These are phyloP conservation scores for Earliella scabrosa DNA, from an alignment of 1,284 basidiomycete species.

Conservation along the genomic window DNA sequence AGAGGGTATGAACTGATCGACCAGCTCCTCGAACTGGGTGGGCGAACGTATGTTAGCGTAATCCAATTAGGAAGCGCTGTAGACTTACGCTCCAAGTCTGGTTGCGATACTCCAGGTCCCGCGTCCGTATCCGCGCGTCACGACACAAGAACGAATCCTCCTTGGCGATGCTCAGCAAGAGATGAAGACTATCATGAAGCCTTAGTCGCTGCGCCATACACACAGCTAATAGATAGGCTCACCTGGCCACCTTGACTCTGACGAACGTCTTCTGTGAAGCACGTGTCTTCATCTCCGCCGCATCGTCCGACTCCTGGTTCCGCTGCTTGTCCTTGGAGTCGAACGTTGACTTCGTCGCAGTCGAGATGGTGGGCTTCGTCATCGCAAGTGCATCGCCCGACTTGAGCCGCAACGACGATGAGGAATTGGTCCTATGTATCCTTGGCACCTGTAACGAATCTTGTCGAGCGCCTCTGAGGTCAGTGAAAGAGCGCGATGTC, in stretches of 20 bases:
- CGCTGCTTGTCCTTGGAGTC: slow-evolving; percentile 18
- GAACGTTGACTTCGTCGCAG: slow-evolving; percentile 17
- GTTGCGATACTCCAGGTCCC: slow-evolving; percentile 82
- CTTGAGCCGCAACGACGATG: slow-evolving; percentile 27
- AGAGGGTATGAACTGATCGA: slow-evolving; percentile 80
- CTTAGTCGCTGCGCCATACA: neutral
- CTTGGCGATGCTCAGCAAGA: slow-evolving; percentile 72
- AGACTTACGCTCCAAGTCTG: slow-evolving; percentile 82
- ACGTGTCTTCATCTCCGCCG: slow-evolving; percentile 77
- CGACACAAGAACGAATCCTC: slow-evolving; percentile 74
- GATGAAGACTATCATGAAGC: slow-evolving; percentile 51
- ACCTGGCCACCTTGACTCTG: slow-evolving; percentile 79
- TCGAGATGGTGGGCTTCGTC: slow-evolving; percentile 16
- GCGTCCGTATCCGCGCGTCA: slow-evolving; percentile 74
- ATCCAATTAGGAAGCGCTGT: slow-evolving; percentile 4
- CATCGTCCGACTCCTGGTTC: slow-evolving; percentile 47
- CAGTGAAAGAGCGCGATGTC: slow-evolving; percentile 72
- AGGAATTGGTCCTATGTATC: slow-evolving; percentile 36
- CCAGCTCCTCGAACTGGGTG: slow-evolving; percentile 85
- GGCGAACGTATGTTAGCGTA: too few relatives aligned
- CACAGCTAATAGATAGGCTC: slow-evolving; percentile 17
- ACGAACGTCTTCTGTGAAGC: slow-evolving; percentile 86
- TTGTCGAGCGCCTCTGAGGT: slow-evolving; percentile 54
- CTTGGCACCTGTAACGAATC: slow-evolving; percentile 38
- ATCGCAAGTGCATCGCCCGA: slow-evolving; percentile 13